These are phyloP conservation scores for Trichoderma pleuroti DNA, from an alignment of 2,329 filamentous ascomycete species.

Conservation along the genomic window DNA sequence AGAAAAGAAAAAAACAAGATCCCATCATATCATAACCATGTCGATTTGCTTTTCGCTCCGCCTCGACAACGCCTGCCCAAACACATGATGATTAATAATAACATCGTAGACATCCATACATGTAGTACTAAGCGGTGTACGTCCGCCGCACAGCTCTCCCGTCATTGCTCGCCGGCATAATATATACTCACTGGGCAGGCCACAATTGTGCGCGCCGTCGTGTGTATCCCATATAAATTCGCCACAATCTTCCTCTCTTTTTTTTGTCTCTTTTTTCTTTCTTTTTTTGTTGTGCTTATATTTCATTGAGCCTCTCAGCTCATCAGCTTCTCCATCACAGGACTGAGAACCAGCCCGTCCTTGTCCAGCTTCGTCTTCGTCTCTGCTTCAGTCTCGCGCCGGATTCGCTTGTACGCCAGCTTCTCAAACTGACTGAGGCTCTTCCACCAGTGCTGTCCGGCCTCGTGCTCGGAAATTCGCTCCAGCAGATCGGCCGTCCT, in stretches of 20 bases:
- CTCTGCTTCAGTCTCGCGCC: constrained; percentile 60
- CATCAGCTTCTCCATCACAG: constrained; percentile 45
- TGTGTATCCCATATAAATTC: constrained; percentile 11
- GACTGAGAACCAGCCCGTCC: constrained; percentile 35
- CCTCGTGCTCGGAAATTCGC: constrained; percentile 79
- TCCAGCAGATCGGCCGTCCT: constrained; percentile 77
- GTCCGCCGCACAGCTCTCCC: not conserved
- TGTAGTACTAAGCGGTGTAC: not conserved
- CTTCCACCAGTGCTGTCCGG: constrained; percentile 89
- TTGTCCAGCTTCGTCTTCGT: constrained; percentile 45
- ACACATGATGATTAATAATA: not conserved
- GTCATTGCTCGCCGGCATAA: not conserved
- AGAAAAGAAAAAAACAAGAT: not conserved
- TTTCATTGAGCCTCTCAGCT: constrained; percentile 38
- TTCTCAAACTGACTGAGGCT: constrained; percentile 84
- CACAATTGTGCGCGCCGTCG: not conserved
- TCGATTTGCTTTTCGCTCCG: not conserved
- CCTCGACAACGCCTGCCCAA: not conserved
- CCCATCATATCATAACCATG: constrained; percentile 5
- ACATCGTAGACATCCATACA: not conserved
- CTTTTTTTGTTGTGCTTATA: not conserved
- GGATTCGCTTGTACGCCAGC: constrained; percentile 76
- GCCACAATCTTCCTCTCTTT: not conserved
- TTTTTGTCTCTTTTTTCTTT: not conserved
- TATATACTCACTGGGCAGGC: not conserved